phyloP scores from a whole-genome alignment of 306 rosid genomes.

The Lablab purpureus region DNA sequence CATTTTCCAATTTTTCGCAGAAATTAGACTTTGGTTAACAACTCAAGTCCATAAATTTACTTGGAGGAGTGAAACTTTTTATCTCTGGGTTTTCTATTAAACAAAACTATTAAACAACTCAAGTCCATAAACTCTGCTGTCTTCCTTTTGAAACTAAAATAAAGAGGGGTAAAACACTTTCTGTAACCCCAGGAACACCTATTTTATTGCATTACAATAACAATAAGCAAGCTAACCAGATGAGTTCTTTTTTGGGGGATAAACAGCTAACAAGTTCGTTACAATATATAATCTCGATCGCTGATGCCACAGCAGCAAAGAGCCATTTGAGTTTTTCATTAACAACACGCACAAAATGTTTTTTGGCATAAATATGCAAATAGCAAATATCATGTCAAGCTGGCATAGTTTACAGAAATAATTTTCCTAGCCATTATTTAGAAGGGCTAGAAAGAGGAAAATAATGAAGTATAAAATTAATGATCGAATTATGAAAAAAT shows the following conservation, averaged over 20 bases:
- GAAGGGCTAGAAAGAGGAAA: neutral
- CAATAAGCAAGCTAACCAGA: neutral
- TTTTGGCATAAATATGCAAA: neutral
- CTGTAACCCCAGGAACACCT: neutral
- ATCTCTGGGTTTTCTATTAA: no score
- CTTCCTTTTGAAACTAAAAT: neutral
- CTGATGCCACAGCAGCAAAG: neutral
- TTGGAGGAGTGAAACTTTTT: no score
- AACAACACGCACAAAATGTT: neutral
- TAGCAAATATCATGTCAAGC: neutral
- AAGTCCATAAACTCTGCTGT: neutral
- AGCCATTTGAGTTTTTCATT: neutral
- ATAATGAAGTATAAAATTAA: constrained; percentile 12
- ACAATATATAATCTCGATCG: neutral
- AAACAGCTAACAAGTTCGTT: neutral
- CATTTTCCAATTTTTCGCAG: neutral
- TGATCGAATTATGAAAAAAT: neutral
- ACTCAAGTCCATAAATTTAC: no score
- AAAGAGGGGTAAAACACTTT: neutral
- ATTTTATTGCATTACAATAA: neutral
- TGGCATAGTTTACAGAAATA: neutral
- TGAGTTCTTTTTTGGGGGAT: neutral
- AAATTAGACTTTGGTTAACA: neutral
- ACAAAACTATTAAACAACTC: no score
- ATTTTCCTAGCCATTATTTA: neutral